Percentiles rank a stretch among this genome's conserved stretches.
Evolutionary conservation across 495 filamentous ascomycete species (phyloP).

Genomic region (Penicillium ochrochloron): DNA sequence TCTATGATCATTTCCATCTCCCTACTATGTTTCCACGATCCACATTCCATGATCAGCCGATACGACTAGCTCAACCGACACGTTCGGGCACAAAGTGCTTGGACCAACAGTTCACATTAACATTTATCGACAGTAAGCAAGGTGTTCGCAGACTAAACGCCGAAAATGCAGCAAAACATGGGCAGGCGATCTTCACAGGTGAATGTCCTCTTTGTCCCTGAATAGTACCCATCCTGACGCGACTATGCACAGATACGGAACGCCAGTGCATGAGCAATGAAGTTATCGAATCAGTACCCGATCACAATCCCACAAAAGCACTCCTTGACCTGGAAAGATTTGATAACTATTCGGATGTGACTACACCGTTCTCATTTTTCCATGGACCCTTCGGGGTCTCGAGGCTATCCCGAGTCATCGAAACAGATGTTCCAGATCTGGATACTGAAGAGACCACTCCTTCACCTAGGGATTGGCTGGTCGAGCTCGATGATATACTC

Average conservation of each 20-base stretch:
- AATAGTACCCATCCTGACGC: not conserved
- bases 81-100: not conserved
- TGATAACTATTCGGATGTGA: not conserved
- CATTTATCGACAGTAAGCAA: slow-evolving; percentile 43
- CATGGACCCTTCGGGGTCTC: slow-evolving; percentile 28
- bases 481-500: slow-evolving; percentile 3
- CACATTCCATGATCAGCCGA: not conserved
- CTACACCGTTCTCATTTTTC: slow-evolving; percentile 12
- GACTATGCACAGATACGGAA: slow-evolving; percentile 19
- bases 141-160: slow-evolving; percentile 24
- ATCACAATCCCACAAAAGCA: slow-evolving; percentile 12
- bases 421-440: not conserved
- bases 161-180: slow-evolving; percentile 25
- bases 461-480: slow-evolving; percentile 14
- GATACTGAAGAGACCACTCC: not conserved
- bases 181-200: slow-evolving; percentile 29
- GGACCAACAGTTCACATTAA: slow-evolving; percentile 9
- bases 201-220: not conserved
- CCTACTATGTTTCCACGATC: not conserved
- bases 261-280: slow-evolving; percentile 24
- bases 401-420: not conserved
- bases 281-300: slow-evolving; percentile 7
- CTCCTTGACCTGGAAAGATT: slow-evolving; percentile 23
- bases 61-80: not conserved
- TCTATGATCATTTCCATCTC: not conserved